A percentile compares a stretch with the other conserved stretches of the same genome.
These are phyloP conservation scores for Tagetes patula DNA, from an alignment of 129 eudicot genomes.

Conservation along the genomic window DNA sequence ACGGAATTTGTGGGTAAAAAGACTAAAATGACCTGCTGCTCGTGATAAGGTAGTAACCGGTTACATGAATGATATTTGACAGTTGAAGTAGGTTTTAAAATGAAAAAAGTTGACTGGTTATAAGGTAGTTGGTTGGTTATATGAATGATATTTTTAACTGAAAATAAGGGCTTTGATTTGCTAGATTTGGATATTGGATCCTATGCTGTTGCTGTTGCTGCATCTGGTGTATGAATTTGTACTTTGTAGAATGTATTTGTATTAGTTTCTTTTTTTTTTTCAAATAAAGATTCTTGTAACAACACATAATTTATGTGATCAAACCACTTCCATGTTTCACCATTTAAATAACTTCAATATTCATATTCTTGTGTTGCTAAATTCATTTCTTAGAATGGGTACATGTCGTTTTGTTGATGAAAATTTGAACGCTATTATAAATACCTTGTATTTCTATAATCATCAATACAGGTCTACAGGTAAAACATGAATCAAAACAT, in stretches of 20 bases:
- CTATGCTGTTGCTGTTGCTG: constrained; percentile 18
- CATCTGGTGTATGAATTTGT: constrained; percentile 9
- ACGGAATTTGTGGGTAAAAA: neutral
- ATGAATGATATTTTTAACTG: neutral
- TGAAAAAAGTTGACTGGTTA: neutral
- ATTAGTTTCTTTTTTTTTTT: neutral
- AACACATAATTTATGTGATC: constrained; percentile 18
- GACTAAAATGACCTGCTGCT: neutral
- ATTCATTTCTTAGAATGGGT: neutral
- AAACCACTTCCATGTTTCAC: neutral
- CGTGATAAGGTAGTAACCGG: too few relatives aligned
- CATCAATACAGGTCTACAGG: too few relatives aligned
- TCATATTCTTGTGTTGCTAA: neutral
- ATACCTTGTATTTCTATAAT: too few relatives aligned
- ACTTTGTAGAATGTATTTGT: constrained; percentile 30
- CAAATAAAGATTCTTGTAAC: constrained; percentile 38
- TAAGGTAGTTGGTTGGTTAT: neutral
- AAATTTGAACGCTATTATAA: too few relatives aligned
- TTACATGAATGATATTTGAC: too few relatives aligned
- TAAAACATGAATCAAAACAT: neutral
- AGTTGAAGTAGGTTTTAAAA: too few relatives aligned
- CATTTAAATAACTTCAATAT: neutral
- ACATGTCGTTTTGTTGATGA: neutral
- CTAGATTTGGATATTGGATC: constrained; percentile 14
- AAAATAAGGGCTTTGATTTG: constrained; percentile 35